These are phyloP conservation scores for Avena atlantica DNA, from an alignment of 176 grass and related monocot genomes.

Conservation along the genomic window DNA sequence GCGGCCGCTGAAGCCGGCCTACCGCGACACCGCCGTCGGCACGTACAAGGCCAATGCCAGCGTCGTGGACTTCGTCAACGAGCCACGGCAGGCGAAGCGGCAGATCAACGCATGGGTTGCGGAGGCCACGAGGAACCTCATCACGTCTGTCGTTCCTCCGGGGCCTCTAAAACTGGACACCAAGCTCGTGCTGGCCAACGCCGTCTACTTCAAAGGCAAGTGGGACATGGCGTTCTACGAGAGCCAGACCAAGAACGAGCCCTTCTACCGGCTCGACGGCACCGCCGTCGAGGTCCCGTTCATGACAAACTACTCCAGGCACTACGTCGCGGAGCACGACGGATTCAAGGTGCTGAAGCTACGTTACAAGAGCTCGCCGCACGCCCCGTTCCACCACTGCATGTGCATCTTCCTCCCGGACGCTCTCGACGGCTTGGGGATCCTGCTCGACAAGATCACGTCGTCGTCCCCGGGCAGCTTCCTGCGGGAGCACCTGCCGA, in stretches of 20 bases:
- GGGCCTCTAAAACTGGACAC: background rate
- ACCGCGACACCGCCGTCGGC: background rate
- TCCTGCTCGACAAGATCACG: background rate
- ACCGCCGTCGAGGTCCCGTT: background rate
- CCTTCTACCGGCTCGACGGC: background rate
- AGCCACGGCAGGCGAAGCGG: background rate
- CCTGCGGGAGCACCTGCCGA: background rate
- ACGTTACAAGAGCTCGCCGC: background rate
- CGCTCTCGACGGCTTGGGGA: background rate
- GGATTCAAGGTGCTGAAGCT: background rate
- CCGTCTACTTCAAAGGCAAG: constrained; percentile 17
- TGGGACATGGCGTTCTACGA: background rate
- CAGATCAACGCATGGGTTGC: background rate
- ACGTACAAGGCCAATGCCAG: background rate
- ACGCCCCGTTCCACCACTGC: background rate
- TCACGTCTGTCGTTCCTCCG: background rate
- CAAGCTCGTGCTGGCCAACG: background rate
- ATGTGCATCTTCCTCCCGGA: constrained; percentile 19
- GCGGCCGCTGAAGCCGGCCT: background rate
- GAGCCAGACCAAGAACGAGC: background rate
- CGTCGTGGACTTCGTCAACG: background rate
- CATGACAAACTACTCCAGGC: background rate
- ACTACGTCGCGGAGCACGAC: background rate
- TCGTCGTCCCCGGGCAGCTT: background rate
- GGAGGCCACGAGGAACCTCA: background rate